phyloP scores from a whole-genome alignment of 495 filamentous ascomycete genomes.

The Pyronema omphalodes region DNA sequence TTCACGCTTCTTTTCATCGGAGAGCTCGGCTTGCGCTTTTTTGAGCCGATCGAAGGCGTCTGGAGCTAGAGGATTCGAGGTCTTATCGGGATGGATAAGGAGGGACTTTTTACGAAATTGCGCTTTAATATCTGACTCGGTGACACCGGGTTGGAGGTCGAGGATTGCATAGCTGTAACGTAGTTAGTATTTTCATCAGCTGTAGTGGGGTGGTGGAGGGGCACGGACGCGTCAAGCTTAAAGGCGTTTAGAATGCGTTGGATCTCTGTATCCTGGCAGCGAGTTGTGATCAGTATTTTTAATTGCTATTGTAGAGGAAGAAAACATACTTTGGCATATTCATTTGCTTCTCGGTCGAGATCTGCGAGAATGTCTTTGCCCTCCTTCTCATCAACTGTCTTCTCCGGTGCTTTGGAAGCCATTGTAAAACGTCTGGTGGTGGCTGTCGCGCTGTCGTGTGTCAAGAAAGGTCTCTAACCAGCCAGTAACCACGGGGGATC shows the following conservation, averaged over 20 bases:
- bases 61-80: conserved; percentile 71
- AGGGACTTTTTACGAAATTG: conserved; percentile 91
- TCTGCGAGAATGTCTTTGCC: conserved; percentile 67
- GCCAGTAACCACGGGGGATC: no score
- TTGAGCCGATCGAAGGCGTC: conserved; percentile 95
- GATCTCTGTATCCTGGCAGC: conserved; percentile 7
- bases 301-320: background rate
- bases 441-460: no score
- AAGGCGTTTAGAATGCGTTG: conserved; percentile 62
- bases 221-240: conserved; percentile 62
- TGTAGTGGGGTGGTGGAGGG: background rate
- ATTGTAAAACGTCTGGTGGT: no score
- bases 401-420: no score
- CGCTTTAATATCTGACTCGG: conserved; percentile 89
- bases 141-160: conserved; percentile 84
- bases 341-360: conserved; percentile 71
- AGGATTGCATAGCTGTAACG: conserved; percentile 67
- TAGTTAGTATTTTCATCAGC: conserved; percentile 9
- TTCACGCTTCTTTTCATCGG: conserved; percentile 81
- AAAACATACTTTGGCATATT: conserved; percentile 55
- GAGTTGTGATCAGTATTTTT: conserved; percentile 3
- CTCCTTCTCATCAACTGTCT: conserved; percentile 29
- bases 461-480: no score
- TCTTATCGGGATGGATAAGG: conserved; percentile 97
- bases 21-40: conserved; percentile 74